These are phyloP conservation scores for Rhizopus delemar DNA, from an alignment of 371 early-diverging fungal species.

Conservation along the genomic window DNA sequence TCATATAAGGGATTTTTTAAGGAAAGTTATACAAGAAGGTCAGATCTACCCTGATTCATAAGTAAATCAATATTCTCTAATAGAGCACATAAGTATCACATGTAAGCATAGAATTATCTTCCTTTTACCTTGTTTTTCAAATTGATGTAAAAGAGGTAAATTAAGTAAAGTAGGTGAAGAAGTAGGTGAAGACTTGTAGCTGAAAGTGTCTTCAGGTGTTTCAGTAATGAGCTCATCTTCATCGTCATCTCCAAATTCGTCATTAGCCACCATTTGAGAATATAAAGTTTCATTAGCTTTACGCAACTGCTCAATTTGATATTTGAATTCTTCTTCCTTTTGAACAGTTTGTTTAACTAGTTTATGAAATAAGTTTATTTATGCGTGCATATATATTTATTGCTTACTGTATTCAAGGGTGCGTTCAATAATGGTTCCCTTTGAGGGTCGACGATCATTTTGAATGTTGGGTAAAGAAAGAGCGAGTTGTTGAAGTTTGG, in stretches of 20 bases:
- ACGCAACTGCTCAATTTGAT: slow-evolving; percentile 38
- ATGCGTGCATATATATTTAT: not conserved
- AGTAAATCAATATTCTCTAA: too few relatives aligned
- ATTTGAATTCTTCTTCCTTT: slow-evolving; percentile 40
- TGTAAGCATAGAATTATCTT: too few relatives aligned
- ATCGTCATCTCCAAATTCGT: slow-evolving; percentile 12
- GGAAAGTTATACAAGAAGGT: too few relatives aligned
- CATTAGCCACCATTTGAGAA: slow-evolving; percentile 23
- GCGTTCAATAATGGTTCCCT: slow-evolving; percentile 70
- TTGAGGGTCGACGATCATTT: slow-evolving; percentile 69
- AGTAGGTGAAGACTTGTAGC: slow-evolving; percentile 16
- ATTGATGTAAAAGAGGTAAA: not conserved
- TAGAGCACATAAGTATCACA: too few relatives aligned
- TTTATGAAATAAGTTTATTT: not conserved
- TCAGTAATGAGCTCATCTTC: not conserved
- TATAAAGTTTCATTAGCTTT: slow-evolving; percentile 33
- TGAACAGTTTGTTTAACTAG: slow-evolving; percentile 33
- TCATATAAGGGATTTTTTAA: too few relatives aligned
- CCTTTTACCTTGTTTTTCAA: too few relatives aligned
- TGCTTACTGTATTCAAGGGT: slow-evolving; percentile 54
- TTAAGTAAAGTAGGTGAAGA: not conserved
- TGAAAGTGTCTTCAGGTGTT: slow-evolving; percentile 17
- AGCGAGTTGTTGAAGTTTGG: slow-evolving; percentile 73
- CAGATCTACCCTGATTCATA: too few relatives aligned
- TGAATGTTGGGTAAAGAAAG: slow-evolving; percentile 67